These are phyloP conservation scores for Colletotrichum siamense DNA, from an alignment of 2,329 filamentous ascomycete species.

Conservation along the genomic window DNA sequence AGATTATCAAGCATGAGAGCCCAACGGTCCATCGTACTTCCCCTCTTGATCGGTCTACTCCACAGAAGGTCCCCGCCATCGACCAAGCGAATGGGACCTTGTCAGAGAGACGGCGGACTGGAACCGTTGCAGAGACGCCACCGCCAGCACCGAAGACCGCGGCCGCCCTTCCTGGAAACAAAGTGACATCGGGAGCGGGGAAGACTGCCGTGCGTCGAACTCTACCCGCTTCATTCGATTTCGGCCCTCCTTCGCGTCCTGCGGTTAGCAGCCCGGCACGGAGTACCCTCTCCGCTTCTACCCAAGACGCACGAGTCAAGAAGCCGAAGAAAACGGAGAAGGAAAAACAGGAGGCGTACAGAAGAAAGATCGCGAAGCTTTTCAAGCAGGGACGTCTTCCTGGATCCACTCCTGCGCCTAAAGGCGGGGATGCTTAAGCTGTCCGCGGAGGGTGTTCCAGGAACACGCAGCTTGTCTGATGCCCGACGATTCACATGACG, in stretches of 20 bases:
- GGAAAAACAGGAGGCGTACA: background rate
- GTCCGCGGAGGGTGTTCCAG: background rate
- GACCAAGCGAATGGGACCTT: background rate
- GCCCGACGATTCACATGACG: background rate
- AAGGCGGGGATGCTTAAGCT: background rate
- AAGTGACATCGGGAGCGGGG: background rate
- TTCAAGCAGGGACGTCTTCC: conserved; percentile 6
- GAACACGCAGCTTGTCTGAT: background rate
- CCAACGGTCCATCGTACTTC: background rate
- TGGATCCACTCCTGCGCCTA: background rate
- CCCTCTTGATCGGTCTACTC: background rate
- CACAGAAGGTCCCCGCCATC: background rate
- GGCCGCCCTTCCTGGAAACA: background rate
- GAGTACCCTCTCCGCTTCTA: background rate
- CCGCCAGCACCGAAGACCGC: background rate
- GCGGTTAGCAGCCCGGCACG: background rate
- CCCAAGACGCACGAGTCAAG: conserved; percentile 9
- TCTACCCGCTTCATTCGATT: background rate
- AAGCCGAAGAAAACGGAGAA: conserved; percentile 10
- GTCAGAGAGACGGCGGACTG: background rate
- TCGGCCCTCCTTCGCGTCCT: background rate
- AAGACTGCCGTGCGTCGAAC: background rate
- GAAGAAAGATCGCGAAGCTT: background rate
- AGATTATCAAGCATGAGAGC: background rate
- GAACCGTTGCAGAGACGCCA: background rate